Conservation (phyloP, 2,329 filamentous ascomycete genomes). For the Scolecobasidium constrictum region DNA sequence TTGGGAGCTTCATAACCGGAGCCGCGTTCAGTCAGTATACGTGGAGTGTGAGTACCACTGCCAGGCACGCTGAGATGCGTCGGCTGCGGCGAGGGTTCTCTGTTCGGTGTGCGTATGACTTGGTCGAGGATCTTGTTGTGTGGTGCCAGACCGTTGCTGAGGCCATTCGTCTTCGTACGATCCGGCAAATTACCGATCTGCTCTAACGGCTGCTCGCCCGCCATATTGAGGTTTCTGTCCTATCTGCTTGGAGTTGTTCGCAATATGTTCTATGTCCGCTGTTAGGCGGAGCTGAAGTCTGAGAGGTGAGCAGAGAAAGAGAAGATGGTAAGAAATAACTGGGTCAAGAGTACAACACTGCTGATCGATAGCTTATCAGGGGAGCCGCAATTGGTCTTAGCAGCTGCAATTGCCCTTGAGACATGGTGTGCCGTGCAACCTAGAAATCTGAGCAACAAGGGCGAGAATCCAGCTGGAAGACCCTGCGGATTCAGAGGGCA, state of each 20-base stretch:
- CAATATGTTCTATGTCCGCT: too few relatives aligned
- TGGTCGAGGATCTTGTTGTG: conserved; percentile 47
- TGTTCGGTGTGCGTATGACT: conserved; percentile 40
- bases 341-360: too few relatives aligned
- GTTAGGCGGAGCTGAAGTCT: too few relatives aligned
- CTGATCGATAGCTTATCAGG: too few relatives aligned
- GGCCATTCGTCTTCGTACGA: neutral
- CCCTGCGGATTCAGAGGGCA: too few relatives aligned
- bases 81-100: conserved; percentile 76
- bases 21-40: conserved; percentile 74
- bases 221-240: conserved; percentile 1
- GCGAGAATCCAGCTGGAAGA: too few relatives aligned
- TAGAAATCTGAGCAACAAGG: too few relatives aligned
- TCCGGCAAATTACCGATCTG: neutral
- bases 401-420: too few relatives aligned
- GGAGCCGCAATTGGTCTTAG: too few relatives aligned
- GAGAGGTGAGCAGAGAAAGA: too few relatives aligned
- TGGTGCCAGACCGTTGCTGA: conserved; percentile 2
- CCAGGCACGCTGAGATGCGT: conserved; percentile 70
- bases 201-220: neutral
- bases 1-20: conserved; percentile 91
- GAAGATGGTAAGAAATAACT: too few relatives aligned
- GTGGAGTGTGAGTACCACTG: conserved; percentile 42
- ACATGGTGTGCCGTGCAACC: too few relatives aligned
- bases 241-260: neutral